Evolutionary conservation across 2,329 filamentous ascomycete species (phyloP).

Genomic region (Penicillium glabrum): DNA sequence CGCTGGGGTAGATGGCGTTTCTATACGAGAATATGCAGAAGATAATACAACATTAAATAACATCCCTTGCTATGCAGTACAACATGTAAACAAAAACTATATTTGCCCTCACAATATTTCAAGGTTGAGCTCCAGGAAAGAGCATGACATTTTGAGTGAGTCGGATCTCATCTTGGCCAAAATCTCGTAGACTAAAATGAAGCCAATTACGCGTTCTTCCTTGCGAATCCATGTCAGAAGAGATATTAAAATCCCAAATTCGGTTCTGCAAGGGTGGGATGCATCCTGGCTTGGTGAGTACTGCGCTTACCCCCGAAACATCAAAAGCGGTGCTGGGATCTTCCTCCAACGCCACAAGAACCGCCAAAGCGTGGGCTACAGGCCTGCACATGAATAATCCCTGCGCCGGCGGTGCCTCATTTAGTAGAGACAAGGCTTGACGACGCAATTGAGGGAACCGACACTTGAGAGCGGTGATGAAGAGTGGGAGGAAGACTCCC

Average conservation of each 20-base stretch:
- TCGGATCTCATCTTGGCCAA: conserved; percentile 2
- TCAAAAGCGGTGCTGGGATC: background rate
- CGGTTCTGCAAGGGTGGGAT: conserved; percentile 7
- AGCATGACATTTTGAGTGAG: conserved; percentile 2
- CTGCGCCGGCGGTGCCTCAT: conserved; percentile 16
- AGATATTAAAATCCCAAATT: conserved; percentile 10
- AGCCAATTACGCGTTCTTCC: conserved; percentile 7
- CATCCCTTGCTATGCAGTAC: background rate
- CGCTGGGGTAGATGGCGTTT: background rate
- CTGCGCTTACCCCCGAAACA: background rate
- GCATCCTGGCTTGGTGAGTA: conserved; percentile 5
- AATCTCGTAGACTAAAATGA: conserved; percentile 7
- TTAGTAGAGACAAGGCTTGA: conserved; percentile 9
- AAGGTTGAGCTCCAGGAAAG: conserved; percentile 5
- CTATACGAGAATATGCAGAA: background rate
- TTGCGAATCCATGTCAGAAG: conserved; percentile 2
- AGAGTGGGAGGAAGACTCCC: conserved; percentile 20
- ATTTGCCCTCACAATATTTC: background rate
- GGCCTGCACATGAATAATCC: conserved; percentile 17
- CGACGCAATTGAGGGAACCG: conserved; percentile 13
- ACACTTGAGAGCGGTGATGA: conserved; percentile 19
- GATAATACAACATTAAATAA: background rate
- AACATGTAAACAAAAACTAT: background rate
- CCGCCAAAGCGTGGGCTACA: conserved; percentile 9
- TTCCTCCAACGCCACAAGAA: conserved; percentile 11